A percentile compares a stretch with the other conserved stretches of the same genome.
Evolutionary conservation across 208 protist genomes (phyloP).

Genomic region (Acanthamoeba rhysodes): DNA sequence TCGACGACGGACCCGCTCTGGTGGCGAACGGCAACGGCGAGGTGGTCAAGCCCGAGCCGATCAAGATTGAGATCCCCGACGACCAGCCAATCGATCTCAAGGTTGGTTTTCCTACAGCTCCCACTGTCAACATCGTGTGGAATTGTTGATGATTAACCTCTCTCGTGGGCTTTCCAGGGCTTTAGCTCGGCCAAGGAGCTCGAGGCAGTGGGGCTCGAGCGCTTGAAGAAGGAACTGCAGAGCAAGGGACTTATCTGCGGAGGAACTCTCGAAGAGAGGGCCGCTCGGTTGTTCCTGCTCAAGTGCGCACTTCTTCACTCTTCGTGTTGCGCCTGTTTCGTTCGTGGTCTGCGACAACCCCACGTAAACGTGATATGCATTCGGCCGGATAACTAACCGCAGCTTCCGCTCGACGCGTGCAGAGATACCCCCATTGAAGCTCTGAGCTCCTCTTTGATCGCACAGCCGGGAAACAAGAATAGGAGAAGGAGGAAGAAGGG

Average conservation of each 20-base stretch:
- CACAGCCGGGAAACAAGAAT: background rate
- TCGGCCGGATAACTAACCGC: background rate
- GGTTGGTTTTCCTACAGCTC: background rate
- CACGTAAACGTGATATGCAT: background rate
- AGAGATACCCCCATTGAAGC: slow-evolving; percentile 29
- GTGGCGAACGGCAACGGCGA: slow-evolving; percentile 50
- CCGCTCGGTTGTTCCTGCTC: slow-evolving; percentile 29
- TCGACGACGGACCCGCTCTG: slow-evolving; percentile 37
- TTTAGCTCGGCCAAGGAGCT: slow-evolving; percentile 55
- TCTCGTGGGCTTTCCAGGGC: background rate
- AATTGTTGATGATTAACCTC: background rate
- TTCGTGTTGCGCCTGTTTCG: background rate
- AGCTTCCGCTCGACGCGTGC: background rate
- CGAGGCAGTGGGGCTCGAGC: slow-evolving; percentile 38
- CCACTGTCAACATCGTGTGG: background rate
- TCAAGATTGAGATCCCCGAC: slow-evolving; percentile 53
- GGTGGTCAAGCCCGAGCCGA: slow-evolving; percentile 45
- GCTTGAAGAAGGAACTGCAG: slow-evolving; percentile 70
- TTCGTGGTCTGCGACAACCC: background rate
- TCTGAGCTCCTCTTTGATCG: background rate
- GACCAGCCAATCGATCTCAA: slow-evolving; percentile 55
- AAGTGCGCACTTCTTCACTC: background rate
- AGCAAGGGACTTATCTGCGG: slow-evolving; percentile 61
- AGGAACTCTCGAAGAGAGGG: slow-evolving; percentile 59
- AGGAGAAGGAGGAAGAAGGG: slow-evolving; percentile 55